Evolutionary conservation across 257 asterid genomes (phyloP), one percentile per base, ranked within the genome.

Genomic region (Sherardia arvensis): DNA sequence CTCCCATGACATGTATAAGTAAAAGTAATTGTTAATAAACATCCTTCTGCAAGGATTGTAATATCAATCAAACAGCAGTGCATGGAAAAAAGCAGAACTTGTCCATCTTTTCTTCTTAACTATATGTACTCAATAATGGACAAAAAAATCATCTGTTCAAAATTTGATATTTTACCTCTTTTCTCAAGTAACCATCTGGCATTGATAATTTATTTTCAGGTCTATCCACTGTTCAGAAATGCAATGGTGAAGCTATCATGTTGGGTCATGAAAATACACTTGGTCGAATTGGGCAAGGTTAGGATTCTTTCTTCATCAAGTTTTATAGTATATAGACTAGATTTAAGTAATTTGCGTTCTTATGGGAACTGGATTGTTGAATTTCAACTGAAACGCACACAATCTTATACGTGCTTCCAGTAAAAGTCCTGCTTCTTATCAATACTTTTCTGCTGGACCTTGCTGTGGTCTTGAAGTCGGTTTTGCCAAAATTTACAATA

Each of bases 171-270:
- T n/a, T 70, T 59, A 71, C 62, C 58, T 38, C 43, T 53, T 27
- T 25, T 40, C 7, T 14, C 6, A 21, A 54, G 53, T 48, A 43
- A 36, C 60, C 20, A 59, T 33, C 54, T 63, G 61, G 33, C 29
- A 58, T 27, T 70, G 8, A 66, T 12, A 25, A 53, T 70, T 60
- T 12, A 56, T 30, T 55, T 61, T 34, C 80, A 92, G 99, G 99
- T 77, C 97, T 93, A 70, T 82, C 97, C 1, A 69, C 85, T 66
- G 92, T 93, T 71, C 99, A 87, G 85, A 85, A 83, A 83, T 76
- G 76, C 82, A 85, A 85, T 68, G 88, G 97, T 20, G 87, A 81
- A 71, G 96, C 99, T 66, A 68, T 67, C 70, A 90, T 89, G 61
- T 66, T 93, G 81, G 96, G 90, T 75, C 97, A 90, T 73, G 87